A percentile compares a stretch with the other conserved stretches of the same genome.
Evolutionary conservation across 2,329 filamentous ascomycete genomes (phyloP).

Genomic region (Penicillium sp.): DNA sequence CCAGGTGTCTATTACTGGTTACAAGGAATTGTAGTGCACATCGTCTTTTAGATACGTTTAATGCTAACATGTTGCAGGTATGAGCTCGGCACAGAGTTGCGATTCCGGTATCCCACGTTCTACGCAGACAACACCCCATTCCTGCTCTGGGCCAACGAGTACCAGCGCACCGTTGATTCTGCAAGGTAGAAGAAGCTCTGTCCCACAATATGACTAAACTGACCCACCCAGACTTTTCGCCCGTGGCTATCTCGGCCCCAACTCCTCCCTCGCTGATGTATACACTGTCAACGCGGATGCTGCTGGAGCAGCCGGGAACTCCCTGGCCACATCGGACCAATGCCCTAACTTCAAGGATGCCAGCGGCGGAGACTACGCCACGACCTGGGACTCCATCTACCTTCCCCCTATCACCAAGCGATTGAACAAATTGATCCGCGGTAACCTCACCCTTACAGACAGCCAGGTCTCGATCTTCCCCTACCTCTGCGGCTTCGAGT

Average conservation of each 20-base stretch:
- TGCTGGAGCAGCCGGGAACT: constrained; percentile 64
- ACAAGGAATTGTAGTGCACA: constrained; percentile 55
- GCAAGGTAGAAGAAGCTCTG: constrained; percentile 23
- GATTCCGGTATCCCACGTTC: constrained; percentile 47
- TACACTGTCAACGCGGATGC: constrained; percentile 62
- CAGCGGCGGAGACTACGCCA: constrained; percentile 37
- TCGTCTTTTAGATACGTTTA: too few species aligned
- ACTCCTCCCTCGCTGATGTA: constrained; percentile 45
- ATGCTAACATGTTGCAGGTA: constrained; percentile 34
- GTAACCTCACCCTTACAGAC: constrained; percentile 58
- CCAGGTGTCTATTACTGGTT: constrained; percentile 65
- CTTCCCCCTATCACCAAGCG: constrained; percentile 43
- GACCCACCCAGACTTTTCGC: constrained; percentile 64
- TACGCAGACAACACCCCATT: constrained; percentile 57
- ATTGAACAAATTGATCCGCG: constrained; percentile 59
- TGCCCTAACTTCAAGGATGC: constrained; percentile 63
- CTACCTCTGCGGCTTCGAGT: constrained; percentile 74
- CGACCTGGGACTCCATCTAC: constrained; percentile 24
- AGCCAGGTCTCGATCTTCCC: constrained; percentile 64
- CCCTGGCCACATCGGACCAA: constrained; percentile 65
- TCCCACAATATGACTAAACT: constrained; percentile 39
- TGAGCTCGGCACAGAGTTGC: constrained; percentile 24
- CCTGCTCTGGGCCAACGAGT: constrained; percentile 69
- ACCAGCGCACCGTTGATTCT: constrained; percentile 53
- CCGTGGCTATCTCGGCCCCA: constrained; percentile 64